Evolutionary conservation across 164 flowering plant species (phyloP).

Genomic region (Stephania yunnanensis): DNA sequence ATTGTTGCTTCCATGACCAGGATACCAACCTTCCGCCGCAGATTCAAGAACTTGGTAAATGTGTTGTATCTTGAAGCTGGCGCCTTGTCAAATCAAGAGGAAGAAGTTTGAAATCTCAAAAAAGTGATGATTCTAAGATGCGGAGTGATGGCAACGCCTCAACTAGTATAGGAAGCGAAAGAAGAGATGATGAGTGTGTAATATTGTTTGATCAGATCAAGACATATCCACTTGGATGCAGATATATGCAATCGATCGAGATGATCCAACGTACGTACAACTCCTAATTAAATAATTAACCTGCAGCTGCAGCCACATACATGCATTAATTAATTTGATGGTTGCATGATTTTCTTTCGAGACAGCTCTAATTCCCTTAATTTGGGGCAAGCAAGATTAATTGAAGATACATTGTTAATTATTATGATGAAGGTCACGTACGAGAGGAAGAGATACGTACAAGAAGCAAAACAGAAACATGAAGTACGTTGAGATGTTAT

Average conservation of each 20-base stretch:
- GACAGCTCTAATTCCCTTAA: neutral
- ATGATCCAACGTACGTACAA: neutral
- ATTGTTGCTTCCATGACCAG: constrained; percentile 77
- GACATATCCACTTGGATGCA: neutral
- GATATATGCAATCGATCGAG: neutral
- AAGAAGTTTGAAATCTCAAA: constrained; percentile 16
- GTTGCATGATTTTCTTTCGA: neutral
- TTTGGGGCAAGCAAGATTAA: neutral
- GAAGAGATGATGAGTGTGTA: neutral
- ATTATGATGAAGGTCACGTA: no score
- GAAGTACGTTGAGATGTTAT: no score
- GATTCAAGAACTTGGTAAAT: constrained; percentile 59
- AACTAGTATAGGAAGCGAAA: neutral
- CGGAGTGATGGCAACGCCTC: constrained; percentile 13
- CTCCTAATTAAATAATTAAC: neutral
- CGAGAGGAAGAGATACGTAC: no score
- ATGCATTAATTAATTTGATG: neutral
- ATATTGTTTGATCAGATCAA: constrained; percentile 6
- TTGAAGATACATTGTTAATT: no score
- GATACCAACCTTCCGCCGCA: constrained; percentile 78
- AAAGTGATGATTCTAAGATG: constrained; percentile 8
- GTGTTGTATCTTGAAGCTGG: constrained; percentile 42
- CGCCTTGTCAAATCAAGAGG: constrained; percentile 26
- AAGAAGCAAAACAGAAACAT: no score
- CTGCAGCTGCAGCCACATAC: no score